phyloP scores from a whole-genome alignment of 495 filamentous ascomycete genomes.

The Cetradonia linearis region DNA sequence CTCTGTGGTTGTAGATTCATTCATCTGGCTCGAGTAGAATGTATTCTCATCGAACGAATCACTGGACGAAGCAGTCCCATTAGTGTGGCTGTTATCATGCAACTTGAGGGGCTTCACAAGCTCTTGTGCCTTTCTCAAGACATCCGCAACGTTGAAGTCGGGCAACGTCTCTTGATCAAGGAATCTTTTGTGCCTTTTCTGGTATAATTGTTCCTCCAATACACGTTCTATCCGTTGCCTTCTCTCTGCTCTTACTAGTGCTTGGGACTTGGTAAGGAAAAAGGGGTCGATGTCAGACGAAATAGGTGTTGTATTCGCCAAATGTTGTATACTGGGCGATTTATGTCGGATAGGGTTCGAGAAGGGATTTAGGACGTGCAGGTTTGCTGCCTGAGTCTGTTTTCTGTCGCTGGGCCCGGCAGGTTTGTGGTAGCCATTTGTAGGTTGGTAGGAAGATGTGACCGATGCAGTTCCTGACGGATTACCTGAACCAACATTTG shows the following conservation, averaged over 20 bases:
- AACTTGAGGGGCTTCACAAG: slow-evolving; percentile 54
- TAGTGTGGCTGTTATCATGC: slow-evolving; percentile 40
- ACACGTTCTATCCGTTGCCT: slow-evolving; percentile 68
- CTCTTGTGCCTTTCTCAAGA: slow-evolving; percentile 60
- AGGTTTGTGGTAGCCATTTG: slow-evolving; percentile 7
- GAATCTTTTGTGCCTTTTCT: slow-evolving; percentile 50
- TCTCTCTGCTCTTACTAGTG: slow-evolving; percentile 71
- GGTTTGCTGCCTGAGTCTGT: slow-evolving; percentile 16
- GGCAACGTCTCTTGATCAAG: slow-evolving; percentile 49
- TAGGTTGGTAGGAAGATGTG: not conserved
- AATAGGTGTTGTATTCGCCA: not conserved
- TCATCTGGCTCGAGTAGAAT: slow-evolving; percentile 81
- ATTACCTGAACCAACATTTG: slow-evolving; percentile 21
- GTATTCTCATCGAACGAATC: slow-evolving; percentile 87
- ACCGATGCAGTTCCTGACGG: not conserved
- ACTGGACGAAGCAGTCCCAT: slow-evolving; percentile 47
- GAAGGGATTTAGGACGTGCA: not conserved
- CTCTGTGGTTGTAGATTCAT: slow-evolving; percentile 35
- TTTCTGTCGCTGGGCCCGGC: not conserved
- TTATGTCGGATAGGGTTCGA: slow-evolving; percentile 15
- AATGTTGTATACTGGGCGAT: slow-evolving; percentile 25
- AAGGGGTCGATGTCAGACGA: slow-evolving; percentile 60
- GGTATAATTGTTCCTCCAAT: slow-evolving; percentile 64
- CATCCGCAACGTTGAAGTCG: slow-evolving; percentile 65
- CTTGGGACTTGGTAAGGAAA: slow-evolving; percentile 73